Percentiles rank a stretch among this genome's conserved stretches.
These are phyloP conservation scores for Fusarium scirpi DNA, from an alignment of 2,329 filamentous ascomycete genomes.

Conservation along the genomic window DNA sequence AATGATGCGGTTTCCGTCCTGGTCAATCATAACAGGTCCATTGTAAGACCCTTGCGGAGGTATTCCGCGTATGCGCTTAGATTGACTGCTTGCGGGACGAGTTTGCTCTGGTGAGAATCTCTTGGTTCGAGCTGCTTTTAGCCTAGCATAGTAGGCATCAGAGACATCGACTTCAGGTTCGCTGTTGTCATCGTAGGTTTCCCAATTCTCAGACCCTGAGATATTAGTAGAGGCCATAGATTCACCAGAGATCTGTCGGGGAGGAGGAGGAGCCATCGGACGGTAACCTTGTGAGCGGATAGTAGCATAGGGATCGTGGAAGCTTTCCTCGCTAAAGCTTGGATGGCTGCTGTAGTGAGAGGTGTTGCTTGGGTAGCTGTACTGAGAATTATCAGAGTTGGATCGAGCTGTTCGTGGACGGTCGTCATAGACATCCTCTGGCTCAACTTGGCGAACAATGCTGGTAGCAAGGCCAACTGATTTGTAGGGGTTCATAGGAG, in stretches of 20 bases:
- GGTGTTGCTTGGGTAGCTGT: constrained; percentile 48
- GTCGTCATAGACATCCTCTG: constrained; percentile 91
- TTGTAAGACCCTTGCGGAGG: constrained; percentile 62
- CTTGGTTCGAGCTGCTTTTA: constrained; percentile 76
- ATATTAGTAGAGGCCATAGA: constrained; percentile 81
- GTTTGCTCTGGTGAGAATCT: constrained; percentile 66
- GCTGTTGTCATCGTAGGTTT: constrained; percentile 90
- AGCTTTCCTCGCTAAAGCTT: constrained; percentile 54
- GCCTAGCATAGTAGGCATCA: constrained; percentile 83
- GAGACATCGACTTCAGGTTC: constrained; percentile 80
- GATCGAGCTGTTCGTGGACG: constrained; percentile 52
- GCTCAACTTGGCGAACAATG: constrained; percentile 71
- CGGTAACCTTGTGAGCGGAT: constrained; percentile 57
- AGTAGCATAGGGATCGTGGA: constrained; percentile 56
- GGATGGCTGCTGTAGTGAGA: constrained; percentile 50
- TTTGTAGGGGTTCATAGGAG: constrained; percentile 63
- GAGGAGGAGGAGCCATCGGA: constrained; percentile 56
- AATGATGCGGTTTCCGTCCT: constrained; percentile 71
- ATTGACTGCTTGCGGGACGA: constrained; percentile 56
- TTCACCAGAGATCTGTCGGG: constrained; percentile 72
- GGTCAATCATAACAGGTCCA: constrained; percentile 64
- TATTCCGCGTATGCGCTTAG: constrained; percentile 67
- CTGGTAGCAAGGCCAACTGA: constrained; percentile 63
- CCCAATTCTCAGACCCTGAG: constrained; percentile 95
- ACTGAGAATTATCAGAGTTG: constrained; percentile 56